These are phyloP conservation scores for Penicillium occitanis DNA, from an alignment of 2,329 filamentous ascomycete species.

Conservation along the genomic window DNA sequence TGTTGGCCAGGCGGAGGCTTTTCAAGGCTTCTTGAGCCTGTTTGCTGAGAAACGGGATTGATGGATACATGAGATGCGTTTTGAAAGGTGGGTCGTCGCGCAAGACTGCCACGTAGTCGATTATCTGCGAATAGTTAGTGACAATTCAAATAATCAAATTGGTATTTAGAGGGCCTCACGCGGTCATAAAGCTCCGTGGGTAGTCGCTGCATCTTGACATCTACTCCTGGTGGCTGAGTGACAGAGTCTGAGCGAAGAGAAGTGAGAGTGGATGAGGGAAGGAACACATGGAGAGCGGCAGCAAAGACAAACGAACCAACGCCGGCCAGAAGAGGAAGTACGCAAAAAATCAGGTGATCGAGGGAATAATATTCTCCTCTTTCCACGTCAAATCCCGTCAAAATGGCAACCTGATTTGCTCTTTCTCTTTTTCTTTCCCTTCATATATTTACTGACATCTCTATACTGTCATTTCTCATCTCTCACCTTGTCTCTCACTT, in stretches of 20 bases:
- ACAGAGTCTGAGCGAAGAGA: neutral
- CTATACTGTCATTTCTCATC: neutral
- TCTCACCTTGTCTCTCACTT: neutral
- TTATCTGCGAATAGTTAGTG: neutral
- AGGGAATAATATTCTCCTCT: neutral
- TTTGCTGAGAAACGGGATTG: neutral
- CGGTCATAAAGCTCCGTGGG: neutral
- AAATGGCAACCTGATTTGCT: neutral
- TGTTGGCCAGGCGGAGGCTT: neutral
- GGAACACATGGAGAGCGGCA: neutral
- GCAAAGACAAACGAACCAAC: neutral
- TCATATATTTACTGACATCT: neutral
- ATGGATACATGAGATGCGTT: neutral
- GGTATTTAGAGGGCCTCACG: neutral
- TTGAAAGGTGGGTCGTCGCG: neutral
- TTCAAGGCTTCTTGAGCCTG: neutral
- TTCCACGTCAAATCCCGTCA: neutral
- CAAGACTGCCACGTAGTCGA: neutral
- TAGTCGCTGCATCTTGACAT: constrained; percentile 5
- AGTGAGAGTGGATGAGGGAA: neutral
- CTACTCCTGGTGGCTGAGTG: neutral
- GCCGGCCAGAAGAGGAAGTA: neutral
- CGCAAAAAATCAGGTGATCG: neutral
- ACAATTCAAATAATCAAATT: neutral
- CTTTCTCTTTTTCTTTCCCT: neutral